Conservation (phyloP, 2,329 filamentous ascomycete genomes). For the Arachnopeziza araneosa region DNA sequence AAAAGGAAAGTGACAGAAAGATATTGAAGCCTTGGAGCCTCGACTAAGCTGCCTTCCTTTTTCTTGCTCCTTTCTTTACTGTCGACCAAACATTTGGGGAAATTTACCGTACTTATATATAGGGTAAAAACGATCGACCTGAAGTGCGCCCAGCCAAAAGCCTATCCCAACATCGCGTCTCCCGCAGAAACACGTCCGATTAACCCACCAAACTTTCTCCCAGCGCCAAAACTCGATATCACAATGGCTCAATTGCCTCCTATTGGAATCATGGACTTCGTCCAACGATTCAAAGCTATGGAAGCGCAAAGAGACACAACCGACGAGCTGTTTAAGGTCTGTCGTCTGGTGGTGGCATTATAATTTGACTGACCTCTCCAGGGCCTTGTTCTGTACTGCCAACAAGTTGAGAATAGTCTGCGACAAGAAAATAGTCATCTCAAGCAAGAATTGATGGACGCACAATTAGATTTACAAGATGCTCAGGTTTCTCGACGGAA, state of each 20-base stretch:
- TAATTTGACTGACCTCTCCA: slow-evolving; percentile 21
- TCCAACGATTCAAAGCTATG: slow-evolving; percentile 41
- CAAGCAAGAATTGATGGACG: slow-evolving; percentile 37
- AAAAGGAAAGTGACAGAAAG: not conserved
- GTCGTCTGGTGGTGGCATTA: slow-evolving; percentile 3
- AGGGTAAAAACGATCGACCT: not conserved
- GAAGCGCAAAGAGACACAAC: slow-evolving; percentile 37
- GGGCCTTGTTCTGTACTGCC: slow-evolving; percentile 44
- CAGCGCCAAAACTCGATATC: not conserved
- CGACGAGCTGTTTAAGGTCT: slow-evolving; percentile 44
- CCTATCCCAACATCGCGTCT: not conserved
- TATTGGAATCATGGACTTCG: slow-evolving; percentile 37
- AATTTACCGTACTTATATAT: not conserved
- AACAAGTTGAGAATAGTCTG: slow-evolving; percentile 39
- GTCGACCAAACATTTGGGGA: not conserved
- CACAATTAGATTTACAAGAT: slow-evolving; percentile 45
- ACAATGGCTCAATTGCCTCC: not conserved
- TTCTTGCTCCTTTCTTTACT: not conserved
- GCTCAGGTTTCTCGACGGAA: slow-evolving; percentile 44
- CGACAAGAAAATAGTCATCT: slow-evolving; percentile 41
- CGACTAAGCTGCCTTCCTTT: not conserved
- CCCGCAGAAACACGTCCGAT: not conserved
- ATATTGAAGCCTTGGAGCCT: not conserved
- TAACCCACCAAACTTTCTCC: not conserved
- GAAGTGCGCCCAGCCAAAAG: not conserved